Evolutionary conservation across 768 basidiomycete species (phyloP).

Genomic region (Gymnopilus dilepis): DNA sequence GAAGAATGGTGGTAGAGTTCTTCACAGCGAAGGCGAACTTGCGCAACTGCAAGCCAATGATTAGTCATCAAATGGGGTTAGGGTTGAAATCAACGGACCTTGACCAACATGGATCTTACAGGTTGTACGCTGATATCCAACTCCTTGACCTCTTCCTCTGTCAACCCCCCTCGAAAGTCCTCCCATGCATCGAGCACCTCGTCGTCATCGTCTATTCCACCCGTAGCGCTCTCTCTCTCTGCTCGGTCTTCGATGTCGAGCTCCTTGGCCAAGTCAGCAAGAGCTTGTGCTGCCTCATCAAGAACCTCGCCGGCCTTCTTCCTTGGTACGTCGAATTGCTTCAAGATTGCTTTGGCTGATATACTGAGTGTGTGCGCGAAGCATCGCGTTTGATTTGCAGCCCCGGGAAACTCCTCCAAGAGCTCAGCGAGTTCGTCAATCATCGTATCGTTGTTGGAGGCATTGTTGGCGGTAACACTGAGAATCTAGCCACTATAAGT

Average conservation of each 20-base stretch:
- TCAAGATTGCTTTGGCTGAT: not conserved
- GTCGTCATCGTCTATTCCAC: not conserved
- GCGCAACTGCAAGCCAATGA: constrained; percentile 22
- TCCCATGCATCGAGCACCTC: not conserved
- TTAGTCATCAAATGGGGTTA: constrained; percentile 10
- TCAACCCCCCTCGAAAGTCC: not conserved
- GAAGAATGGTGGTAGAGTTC: constrained; percentile 30
- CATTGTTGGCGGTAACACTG: not conserved
- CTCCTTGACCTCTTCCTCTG: constrained; percentile 18
- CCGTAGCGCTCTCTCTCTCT: not conserved
- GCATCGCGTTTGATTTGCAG: not conserved
- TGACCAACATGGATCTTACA: constrained; percentile 34
- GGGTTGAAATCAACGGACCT: constrained; percentile 31
- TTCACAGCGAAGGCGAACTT: constrained; percentile 28
- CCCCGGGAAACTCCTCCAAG: not conserved
- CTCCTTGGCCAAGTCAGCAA: not conserved
- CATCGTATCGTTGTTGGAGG: not conserved
- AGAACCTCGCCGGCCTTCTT: not conserved
- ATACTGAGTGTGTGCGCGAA: not conserved
- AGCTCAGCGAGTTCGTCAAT: not conserved
- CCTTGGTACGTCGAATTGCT: not conserved
- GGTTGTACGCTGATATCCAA: constrained; percentile 27
- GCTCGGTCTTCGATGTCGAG: not conserved
- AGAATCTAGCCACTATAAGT: not conserved
- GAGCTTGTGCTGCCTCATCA: not conserved